These are phyloP conservation scores for Eutypella sp. DNA, from an alignment of 2,329 filamentous ascomycete genomes.

Conservation along the genomic window DNA sequence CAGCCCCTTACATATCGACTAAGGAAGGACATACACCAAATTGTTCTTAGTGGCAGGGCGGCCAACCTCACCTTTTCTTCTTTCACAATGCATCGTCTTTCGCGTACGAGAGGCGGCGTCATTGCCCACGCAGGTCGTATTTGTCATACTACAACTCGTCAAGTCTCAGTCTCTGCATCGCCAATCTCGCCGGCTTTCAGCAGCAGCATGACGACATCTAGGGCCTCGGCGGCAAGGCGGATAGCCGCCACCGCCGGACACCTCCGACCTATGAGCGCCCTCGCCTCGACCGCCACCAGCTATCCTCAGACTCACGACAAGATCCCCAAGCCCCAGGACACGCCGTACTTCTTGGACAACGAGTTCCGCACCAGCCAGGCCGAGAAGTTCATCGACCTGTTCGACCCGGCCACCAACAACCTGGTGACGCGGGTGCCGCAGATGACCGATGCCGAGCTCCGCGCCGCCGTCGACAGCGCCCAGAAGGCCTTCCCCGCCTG, in stretches of 20 bases:
- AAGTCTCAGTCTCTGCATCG: slow-evolving; percentile 9
- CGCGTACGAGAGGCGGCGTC: slow-evolving; percentile 20
- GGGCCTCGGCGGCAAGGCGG: slow-evolving; percentile 41
- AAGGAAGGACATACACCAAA: too few species aligned
- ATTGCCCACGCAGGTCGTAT: slow-evolving; percentile 19
- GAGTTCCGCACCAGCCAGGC: slow-evolving; percentile 65
- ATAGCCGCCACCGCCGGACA: slow-evolving; percentile 54
- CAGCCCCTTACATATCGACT: too few species aligned
- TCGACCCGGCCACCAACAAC: slow-evolving; percentile 82
- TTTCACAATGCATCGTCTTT: slow-evolving; percentile 27
- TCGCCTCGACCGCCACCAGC: slow-evolving; percentile 51
- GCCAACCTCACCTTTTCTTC: too few species aligned
- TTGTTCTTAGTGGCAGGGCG: too few species aligned
- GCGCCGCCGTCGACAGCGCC: slow-evolving; percentile 69
- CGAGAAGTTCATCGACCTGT: slow-evolving; percentile 70
- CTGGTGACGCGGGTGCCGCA: slow-evolving; percentile 79
- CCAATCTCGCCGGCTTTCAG: slow-evolving; percentile 8
- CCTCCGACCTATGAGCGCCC: slow-evolving; percentile 45
- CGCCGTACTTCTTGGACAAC: slow-evolving; percentile 80
- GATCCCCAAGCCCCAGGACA: slow-evolving; percentile 62
- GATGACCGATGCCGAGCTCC: slow-evolving; percentile 72
- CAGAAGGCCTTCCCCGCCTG: slow-evolving; percentile 71
- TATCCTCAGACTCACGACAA: slow-evolving; percentile 71
- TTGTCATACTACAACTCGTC: slow-evolving; percentile 12
- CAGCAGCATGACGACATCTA: slow-evolving; percentile 32